A percentile compares a stretch with the other conserved stretches of the same genome.
phyloP scores from a whole-genome alignment of 345 rosid species.

The Raphanus sativus region DNA sequence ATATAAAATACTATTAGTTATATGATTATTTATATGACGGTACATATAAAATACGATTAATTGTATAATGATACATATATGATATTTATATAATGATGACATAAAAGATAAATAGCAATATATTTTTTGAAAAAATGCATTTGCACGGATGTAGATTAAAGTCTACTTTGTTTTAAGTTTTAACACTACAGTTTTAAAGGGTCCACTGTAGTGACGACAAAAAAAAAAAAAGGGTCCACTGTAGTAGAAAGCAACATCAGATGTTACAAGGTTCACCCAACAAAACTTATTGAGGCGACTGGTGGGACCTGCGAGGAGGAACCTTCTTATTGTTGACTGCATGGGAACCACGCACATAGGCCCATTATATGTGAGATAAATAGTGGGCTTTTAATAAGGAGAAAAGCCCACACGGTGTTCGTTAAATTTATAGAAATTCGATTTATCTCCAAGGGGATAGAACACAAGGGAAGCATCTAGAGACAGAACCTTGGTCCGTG shows the following conservation, averaged over 20 bases:
- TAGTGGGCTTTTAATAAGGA: not conserved
- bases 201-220: too few relatives aligned
- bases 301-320: not conserved
- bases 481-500: not conserved
- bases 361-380: not conserved
- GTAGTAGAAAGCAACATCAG: not conserved
- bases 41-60: too few relatives aligned
- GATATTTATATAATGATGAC: too few relatives aligned
- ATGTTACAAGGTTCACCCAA: not conserved
- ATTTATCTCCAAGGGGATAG: not conserved
- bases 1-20: too few relatives aligned
- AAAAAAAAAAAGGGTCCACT: not conserved
- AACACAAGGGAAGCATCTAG: slow-evolving; percentile 25
- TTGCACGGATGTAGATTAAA: too few relatives aligned
- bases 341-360: slow-evolving; percentile 15
- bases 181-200: too few relatives aligned
- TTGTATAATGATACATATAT: too few relatives aligned
- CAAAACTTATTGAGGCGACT: not conserved
- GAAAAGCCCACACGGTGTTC: slow-evolving; percentile 1
- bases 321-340: not conserved
- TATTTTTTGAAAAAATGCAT: too few relatives aligned
- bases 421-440: not conserved
- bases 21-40: too few relatives aligned
- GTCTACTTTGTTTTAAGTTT: too few relatives aligned
- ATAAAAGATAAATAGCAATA: too few relatives aligned